phyloP scores from a whole-genome alignment of 495 filamentous ascomycete genomes.

The Eremomyces bilateralis region DNA sequence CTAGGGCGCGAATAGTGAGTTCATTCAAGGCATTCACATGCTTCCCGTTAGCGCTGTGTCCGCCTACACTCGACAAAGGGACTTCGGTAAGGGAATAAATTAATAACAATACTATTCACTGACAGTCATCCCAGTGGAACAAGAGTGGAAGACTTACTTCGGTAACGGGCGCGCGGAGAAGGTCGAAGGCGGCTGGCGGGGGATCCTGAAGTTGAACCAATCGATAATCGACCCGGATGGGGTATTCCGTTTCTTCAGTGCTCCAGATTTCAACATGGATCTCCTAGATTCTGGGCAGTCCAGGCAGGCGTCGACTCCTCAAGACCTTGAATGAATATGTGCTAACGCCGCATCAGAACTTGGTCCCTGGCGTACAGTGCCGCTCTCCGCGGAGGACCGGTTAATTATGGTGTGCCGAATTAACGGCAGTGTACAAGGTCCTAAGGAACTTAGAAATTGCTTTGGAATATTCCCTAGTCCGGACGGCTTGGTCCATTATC shows the following conservation, averaged over 20 bases:
- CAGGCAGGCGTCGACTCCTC: neutral
- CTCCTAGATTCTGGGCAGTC: neutral
- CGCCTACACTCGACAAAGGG: neutral
- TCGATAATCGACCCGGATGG: neutral
- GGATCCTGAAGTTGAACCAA: constrained; percentile 1
- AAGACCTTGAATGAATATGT: neutral
- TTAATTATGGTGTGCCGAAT: too few species aligned
- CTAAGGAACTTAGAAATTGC: too few species aligned
- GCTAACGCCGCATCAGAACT: constrained; percentile 1
- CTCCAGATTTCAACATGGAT: neutral
- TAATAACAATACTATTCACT: neutral
- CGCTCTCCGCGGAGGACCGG: neutral
- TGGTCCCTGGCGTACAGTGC: constrained; percentile 4
- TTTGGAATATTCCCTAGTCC: too few species aligned
- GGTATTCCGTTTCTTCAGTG: neutral
- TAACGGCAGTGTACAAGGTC: too few species aligned
- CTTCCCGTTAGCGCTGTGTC: constrained; percentile 2
- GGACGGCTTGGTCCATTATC: too few species aligned
- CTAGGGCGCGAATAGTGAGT: constrained; percentile 3
- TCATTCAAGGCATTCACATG: constrained; percentile 5
- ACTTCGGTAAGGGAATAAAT: neutral
- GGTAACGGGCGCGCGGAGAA: constrained; percentile 1
- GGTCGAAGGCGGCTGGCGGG: constrained; percentile 3
- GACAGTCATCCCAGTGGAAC: neutral
- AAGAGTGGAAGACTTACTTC: constrained; percentile 4